Evolutionary conservation across 306 rosid species (phyloP).

Genomic region (Cicer cuneatum): DNA sequence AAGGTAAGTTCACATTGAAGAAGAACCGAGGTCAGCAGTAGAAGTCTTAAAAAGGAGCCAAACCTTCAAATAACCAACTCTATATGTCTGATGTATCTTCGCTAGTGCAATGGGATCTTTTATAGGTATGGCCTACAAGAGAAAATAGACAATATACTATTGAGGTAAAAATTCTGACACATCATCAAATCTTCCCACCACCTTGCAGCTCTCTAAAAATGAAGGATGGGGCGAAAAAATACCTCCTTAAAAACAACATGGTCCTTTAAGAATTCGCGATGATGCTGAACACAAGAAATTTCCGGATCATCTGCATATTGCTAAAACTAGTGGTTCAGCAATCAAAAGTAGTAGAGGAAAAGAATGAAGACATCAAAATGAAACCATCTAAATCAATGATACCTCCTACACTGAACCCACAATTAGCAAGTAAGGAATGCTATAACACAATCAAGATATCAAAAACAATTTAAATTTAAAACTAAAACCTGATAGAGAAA

Average conservation of each 20-base stretch:
- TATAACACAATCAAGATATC: constrained; percentile 15
- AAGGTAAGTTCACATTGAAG: constrained; percentile 45
- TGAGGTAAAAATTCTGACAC: background rate
- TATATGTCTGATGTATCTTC: constrained; percentile 95
- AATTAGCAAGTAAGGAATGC: constrained; percentile 2
- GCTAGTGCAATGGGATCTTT: constrained; percentile 78
- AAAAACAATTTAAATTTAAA: background rate
- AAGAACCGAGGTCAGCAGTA: constrained; percentile 22
- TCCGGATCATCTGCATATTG: constrained; percentile 88
- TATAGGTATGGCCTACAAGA: constrained; percentile 85
- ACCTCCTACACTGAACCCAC: constrained; percentile 20
- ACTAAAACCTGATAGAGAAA: background rate
- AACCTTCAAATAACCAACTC: constrained; percentile 95
- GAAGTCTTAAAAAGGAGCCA: constrained; percentile 30
- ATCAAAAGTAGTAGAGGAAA: constrained; percentile 23
- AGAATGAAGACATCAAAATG: constrained; percentile 27
- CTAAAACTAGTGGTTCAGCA: constrained; percentile 37
- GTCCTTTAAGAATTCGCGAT: constrained; percentile 85
- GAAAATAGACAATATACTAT: constrained; percentile 20
- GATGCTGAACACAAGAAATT: constrained; percentile 63
- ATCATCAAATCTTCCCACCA: constrained; percentile 29
- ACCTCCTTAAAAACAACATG: constrained; percentile 98
- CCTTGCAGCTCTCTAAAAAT: constrained; percentile 28
- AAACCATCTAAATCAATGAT: constrained; percentile 32
- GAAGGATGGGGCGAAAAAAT: constrained; percentile 18